A percentile compares a stretch with the other conserved stretches of the same genome.
Evolutionary conservation across 2,329 filamentous ascomycete species (phyloP).

Genomic region (Pseudogymnoascus sp.): DNA sequence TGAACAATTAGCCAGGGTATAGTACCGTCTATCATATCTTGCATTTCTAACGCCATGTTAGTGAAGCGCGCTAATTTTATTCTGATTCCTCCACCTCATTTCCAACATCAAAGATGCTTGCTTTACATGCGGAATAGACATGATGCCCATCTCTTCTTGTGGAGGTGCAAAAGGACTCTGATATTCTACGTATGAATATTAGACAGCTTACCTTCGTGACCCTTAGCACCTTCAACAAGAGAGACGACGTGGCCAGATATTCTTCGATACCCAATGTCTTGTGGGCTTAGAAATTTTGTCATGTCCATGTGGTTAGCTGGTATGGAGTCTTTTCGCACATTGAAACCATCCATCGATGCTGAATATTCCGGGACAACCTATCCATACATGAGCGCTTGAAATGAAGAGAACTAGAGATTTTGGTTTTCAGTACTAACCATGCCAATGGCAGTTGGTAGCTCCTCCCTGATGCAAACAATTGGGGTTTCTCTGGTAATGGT

Average conservation of each 20-base stretch:
- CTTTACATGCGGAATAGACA: neutral
- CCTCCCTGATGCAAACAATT: neutral
- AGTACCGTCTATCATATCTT: neutral
- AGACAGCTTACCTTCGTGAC: neutral
- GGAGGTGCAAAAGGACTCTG: neutral
- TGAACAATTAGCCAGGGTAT: neutral
- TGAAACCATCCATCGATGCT: neutral
- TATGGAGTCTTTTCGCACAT: neutral
- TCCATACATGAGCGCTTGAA: neutral
- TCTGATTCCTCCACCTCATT: neutral
- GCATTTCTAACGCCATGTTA: neutral
- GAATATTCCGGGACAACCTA: neutral
- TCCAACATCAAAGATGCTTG: neutral
- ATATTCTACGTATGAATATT: neutral
- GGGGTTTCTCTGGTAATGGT: neutral
- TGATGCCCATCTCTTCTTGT: neutral
- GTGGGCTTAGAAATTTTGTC: neutral
- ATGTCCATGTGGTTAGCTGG: neutral
- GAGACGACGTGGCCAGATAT: neutral
- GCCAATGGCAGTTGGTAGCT: neutral
- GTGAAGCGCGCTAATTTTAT: neutral
- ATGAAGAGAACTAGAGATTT: neutral
- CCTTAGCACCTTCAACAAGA: neutral
- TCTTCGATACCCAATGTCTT: neutral
- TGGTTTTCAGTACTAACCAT: neutral